These are phyloP conservation scores for Gastrolobium villosum DNA, from an alignment of 306 rosid genomes.

Conservation along the genomic window DNA sequence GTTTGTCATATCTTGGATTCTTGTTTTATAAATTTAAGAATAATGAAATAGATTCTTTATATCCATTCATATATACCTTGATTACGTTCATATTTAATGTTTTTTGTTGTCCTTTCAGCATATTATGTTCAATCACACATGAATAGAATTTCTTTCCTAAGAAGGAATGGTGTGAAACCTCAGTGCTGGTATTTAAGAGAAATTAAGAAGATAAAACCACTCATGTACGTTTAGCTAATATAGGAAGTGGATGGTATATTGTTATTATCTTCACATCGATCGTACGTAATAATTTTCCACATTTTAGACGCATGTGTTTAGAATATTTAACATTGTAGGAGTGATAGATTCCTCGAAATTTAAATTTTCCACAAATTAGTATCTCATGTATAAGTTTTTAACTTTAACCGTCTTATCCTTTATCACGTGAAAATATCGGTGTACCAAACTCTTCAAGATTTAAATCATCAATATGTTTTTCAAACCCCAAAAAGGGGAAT, in stretches of 20 bases:
- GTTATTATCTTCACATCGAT: neutral
- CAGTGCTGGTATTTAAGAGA: neutral
- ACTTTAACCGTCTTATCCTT: neutral
- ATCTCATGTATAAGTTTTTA: neutral
- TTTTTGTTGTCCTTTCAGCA: constrained; percentile 39
- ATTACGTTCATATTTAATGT: constrained; percentile 3
- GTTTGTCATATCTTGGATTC: constrained; percentile 32
- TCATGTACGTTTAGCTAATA: neutral
- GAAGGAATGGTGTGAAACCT: neutral
- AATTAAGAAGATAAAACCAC: neutral
- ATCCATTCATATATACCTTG: constrained; percentile 25
- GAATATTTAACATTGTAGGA: neutral
- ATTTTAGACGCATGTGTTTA: neutral
- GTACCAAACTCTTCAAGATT: neutral
- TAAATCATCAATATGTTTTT: neutral
- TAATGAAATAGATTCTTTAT: constrained; percentile 7
- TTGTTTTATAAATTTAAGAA: neutral
- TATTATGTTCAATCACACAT: constrained; percentile 35
- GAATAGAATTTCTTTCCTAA: neutral
- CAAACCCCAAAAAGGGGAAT: neutral
- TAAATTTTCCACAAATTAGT: neutral
- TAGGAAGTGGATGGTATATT: neutral
- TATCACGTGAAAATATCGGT: neutral
- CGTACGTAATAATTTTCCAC: neutral
- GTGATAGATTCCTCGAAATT: neutral